Conservation (phyloP, 129 eudicot species). For the Escallonia herrerae region DNA sequence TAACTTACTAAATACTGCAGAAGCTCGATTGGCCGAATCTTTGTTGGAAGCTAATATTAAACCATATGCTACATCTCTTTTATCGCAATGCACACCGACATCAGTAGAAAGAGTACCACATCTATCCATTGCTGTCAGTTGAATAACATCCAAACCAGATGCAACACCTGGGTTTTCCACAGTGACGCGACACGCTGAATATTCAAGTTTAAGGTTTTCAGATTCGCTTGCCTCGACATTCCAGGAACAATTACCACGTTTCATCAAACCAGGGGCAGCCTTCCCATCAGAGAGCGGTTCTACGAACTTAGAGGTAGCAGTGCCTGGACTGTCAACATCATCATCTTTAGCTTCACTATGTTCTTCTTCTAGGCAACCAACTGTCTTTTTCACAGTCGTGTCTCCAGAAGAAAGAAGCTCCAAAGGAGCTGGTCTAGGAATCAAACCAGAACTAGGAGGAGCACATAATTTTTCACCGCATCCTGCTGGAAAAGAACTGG, state of each 20-base stretch:
- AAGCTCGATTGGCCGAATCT: slow-evolving; percentile 38
- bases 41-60: slow-evolving; percentile 43
- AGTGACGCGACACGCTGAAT: slow-evolving; percentile 13
- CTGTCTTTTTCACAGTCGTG: slow-evolving; percentile 13
- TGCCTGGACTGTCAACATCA: slow-evolving; percentile 59
- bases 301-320: slow-evolving; percentile 52
- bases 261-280: slow-evolving; percentile 8
- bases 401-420: slow-evolving; percentile 31
- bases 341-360: slow-evolving; percentile 25
- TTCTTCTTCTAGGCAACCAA: slow-evolving; percentile 16
- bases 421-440: slow-evolving; percentile 28
- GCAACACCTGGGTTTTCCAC: slow-evolving; percentile 12
- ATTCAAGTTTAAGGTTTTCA: slow-evolving; percentile 20
- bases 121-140: slow-evolving; percentile 7
- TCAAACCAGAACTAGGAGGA: slow-evolving; percentile 14
- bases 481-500: slow-evolving; percentile 22
- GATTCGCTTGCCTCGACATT: slow-evolving; percentile 16
- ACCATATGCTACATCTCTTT: slow-evolving; percentile 19
- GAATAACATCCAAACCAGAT: slow-evolving; percentile 16
- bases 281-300: slow-evolving; percentile 22
- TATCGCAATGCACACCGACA: slow-evolving; percentile 5
- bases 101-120: slow-evolving; percentile 5
- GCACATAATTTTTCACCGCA: no score
- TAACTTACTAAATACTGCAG: slow-evolving; percentile 47
- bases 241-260: slow-evolving; percentile 13